Base-by-base conservation (phyloP, 495 filamentous ascomycete genomes). In the Xylaria intraflava region DNA sequence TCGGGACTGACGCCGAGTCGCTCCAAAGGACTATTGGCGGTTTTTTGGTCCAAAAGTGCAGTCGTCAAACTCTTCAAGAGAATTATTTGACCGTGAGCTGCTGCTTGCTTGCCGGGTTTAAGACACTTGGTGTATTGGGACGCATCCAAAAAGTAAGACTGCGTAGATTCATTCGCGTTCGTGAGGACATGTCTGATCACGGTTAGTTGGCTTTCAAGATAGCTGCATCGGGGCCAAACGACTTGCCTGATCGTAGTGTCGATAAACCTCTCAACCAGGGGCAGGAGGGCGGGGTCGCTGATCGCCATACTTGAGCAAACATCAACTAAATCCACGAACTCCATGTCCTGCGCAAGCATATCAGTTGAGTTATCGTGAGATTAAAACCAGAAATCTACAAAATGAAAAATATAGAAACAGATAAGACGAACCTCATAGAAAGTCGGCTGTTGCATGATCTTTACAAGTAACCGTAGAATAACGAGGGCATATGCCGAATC, bases 381-480 rank as follows among this genome's bases (percentile, higher is more conserved):
- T 40, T 1, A 23, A 46, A 31, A 9, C 23, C 8, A 9, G 35
- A 6, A 26, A 39, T 12, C 7, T 23, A 8, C 3, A 17, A 23
- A 39, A 40, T 19, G 19, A 30, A 26, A n/a, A 43, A 3, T 24
- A 30, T 35, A 16, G 17, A 1, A 14, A 7, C 11, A 17, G n/a
- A 3, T 9, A 30, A 19, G 17, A 50, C 62, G 56, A 65, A 75
- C 76, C 42, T 74, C 69, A 49, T 79, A 78, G 52, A 75, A 73
- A 2, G 72, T 77, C 8, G 77, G 73, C 42, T 62, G 65, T 6
- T 64, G 56, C 71, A 77, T 76, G 12, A 78, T 55, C 61, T 70
- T 76, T n/a, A 68, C 51, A 57, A 76, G 69, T 50, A 81, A 51
- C 27, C 66, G 66, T n/a, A 80, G 59, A 22, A 74, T 61, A 11